These are phyloP conservation scores for Aristolochia contorta DNA, from an alignment of 164 flowering plant species.

Conservation along the genomic window DNA sequence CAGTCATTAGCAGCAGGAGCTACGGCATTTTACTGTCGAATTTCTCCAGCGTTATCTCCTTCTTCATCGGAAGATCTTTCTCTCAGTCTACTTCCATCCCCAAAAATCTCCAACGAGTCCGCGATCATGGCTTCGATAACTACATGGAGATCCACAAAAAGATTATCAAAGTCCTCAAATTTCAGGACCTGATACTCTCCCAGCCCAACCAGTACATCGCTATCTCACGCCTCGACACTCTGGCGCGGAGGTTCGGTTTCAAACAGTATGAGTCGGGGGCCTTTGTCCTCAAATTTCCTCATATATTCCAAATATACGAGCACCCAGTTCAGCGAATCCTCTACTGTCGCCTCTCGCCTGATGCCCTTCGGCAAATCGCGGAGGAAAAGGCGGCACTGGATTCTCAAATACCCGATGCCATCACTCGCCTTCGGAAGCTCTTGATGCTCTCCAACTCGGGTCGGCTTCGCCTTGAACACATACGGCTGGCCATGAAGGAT, in stretches of 20 bases:
- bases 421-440: slow-evolving; percentile 57
- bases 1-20: too few species aligned
- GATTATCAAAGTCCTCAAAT: slow-evolving; percentile 58
- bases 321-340: slow-evolving; percentile 89
- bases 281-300: slow-evolving; percentile 87
- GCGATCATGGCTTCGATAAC: slow-evolving; percentile 83
- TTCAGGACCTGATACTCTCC: slow-evolving; percentile 56
- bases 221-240: slow-evolving; percentile 51
- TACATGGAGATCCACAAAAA: slow-evolving; percentile 95
- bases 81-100: slow-evolving; percentile 33
- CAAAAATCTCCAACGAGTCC: slow-evolving; percentile 52
- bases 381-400: slow-evolving; percentile 51
- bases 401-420: slow-evolving; percentile 60
- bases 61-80: too few species aligned
- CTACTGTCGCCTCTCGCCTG: slow-evolving; percentile 61
- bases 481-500: slow-evolving; percentile 61
- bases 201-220: slow-evolving; percentile 49
- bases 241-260: slow-evolving; percentile 76
- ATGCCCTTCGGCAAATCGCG: slow-evolving; percentile 52
- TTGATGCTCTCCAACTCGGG: slow-evolving; percentile 68
- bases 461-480: slow-evolving; percentile 65
- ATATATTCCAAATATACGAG: slow-evolving; percentile 73
- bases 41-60: too few species aligned
- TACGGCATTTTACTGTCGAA: too few species aligned
- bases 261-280: slow-evolving; percentile 62